Evolutionary conservation across 1,139 yeast genomes (phyloP), one percentile per base, ranked within the genome.

Genomic region (Nakaseomyces glabratus): DNA sequence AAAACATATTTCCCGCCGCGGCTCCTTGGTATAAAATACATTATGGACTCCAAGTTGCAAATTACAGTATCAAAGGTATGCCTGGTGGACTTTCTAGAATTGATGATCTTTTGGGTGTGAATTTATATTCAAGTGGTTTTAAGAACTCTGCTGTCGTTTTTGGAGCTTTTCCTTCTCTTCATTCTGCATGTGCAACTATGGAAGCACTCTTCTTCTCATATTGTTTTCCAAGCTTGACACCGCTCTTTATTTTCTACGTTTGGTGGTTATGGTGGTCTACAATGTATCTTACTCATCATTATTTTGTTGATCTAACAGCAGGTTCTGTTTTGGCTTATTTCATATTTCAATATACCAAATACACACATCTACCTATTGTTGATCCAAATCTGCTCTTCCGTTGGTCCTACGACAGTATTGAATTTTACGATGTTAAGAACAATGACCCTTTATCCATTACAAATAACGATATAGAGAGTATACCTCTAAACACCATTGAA

Each of bases 221-320:
- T 66, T 63, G 85, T 40, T 86, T 88, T 57, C 97, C 97, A 16
- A 68, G 62, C 36, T 66, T 64, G 40, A 68, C 73, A 9, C 71
- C 77, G 4, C 49, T 78, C 10, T 82, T 88, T 67, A 69, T 80
- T 56, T 62, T 66, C 19, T 88, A 88, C 57, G 93, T 85, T 15
- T 63, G 77, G 45, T 85, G 95, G 94, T 71, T 88, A 49, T 88
- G 97, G 96, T 88, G 97, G 97, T 73, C 93, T 34, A 88, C 97
- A 13, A 88, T 88, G 97, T 88, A 88, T 61, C 70, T 88, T 52
- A 86, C 96, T 1, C 97, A 88, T 60, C 97, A 88, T 60, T 88
- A 88, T 61, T 88, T 88, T 56, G 76, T 86, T 44, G 97, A 88
- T 57, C 71, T 88, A 41, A 82, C 82, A 57, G 93, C 90, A 12